These are phyloP conservation scores for Fusarium nisikadoi DNA, from an alignment of 2,329 filamentous ascomycete species.

Conservation along the genomic window DNA sequence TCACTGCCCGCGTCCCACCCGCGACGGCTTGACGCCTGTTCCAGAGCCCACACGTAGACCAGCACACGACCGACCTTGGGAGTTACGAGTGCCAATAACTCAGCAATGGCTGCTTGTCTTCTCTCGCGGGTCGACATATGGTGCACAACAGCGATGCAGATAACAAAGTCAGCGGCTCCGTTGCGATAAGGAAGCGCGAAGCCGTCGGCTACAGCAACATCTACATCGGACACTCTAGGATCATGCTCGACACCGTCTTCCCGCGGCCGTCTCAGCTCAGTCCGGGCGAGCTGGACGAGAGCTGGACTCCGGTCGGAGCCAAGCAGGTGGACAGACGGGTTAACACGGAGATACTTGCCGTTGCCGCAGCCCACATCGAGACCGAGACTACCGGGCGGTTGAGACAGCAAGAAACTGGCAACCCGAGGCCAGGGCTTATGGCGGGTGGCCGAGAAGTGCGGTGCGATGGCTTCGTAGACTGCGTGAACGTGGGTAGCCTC, in stretches of 20 bases:
- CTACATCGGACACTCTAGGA: constrained; percentile 59
- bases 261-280: constrained; percentile 33
- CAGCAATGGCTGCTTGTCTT: constrained; percentile 76
- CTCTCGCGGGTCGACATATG: constrained; percentile 84
- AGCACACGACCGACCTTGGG: constrained; percentile 74
- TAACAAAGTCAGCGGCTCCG: constrained; percentile 77
- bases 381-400: constrained; percentile 78
- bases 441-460: constrained; percentile 83
- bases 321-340: constrained; percentile 79
- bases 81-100: constrained; percentile 75
- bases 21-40: constrained; percentile 85
- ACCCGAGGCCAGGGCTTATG: constrained; percentile 94
- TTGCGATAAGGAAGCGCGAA: constrained; percentile 82
- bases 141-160: constrained; percentile 94
- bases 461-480: constrained; percentile 89
- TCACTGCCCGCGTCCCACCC: constrained; percentile 87
- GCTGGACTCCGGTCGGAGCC: constrained; percentile 82
- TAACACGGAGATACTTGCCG: constrained; percentile 91
- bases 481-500: constrained; percentile 89
- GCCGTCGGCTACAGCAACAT: constrained; percentile 82
- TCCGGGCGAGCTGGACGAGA: constrained; percentile 62
- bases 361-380: constrained; percentile 96
- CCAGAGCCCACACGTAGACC: constrained; percentile 94
- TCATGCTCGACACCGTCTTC: constrained; percentile 25
- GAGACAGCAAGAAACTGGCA: constrained; percentile 75